Percentiles rank a stretch among this genome's conserved stretches.
These are phyloP conservation scores for Luvunga scandens DNA, from an alignment of 345 rosid genomes.

Conservation along the genomic window DNA sequence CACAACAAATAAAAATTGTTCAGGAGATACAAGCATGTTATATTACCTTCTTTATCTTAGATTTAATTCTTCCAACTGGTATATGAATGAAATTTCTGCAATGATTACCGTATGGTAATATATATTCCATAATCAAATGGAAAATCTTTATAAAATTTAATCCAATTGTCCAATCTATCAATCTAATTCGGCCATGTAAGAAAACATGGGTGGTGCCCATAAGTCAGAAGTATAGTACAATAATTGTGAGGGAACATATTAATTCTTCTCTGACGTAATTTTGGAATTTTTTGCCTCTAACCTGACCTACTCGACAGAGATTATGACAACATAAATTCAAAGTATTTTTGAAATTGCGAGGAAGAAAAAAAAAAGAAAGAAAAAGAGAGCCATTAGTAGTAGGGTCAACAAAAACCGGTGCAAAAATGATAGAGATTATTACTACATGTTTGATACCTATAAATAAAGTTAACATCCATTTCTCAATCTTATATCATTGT, in stretches of 20 bases:
- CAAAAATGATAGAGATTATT: neutral
- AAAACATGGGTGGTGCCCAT: neutral
- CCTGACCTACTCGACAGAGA: neutral
- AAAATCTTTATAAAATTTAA: too few species aligned
- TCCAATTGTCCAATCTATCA: neutral
- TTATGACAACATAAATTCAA: neutral
- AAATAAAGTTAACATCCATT: conserved; percentile 16
- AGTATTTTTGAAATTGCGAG: neutral
- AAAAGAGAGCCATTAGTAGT: neutral
- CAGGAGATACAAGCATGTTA: too few species aligned
- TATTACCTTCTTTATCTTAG: too few species aligned
- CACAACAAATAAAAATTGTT: too few species aligned
- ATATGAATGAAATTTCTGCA: too few species aligned
- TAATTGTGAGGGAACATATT: conserved; percentile 4
- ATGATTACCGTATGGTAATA: too few species aligned
- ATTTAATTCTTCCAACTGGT: too few species aligned
- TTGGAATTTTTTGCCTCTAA: neutral
- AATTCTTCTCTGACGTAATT: neutral
- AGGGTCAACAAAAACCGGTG: neutral
- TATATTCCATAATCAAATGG: too few species aligned
- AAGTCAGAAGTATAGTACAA: conserved; percentile 2
- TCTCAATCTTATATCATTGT: conserved; percentile 15
- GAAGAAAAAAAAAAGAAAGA: neutral
- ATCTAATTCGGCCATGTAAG: neutral
- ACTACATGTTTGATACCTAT: conserved; percentile 6